phyloP scores from a whole-genome alignment of 176 grass and related monocot species.

The Aegilops speltoides region DNA sequence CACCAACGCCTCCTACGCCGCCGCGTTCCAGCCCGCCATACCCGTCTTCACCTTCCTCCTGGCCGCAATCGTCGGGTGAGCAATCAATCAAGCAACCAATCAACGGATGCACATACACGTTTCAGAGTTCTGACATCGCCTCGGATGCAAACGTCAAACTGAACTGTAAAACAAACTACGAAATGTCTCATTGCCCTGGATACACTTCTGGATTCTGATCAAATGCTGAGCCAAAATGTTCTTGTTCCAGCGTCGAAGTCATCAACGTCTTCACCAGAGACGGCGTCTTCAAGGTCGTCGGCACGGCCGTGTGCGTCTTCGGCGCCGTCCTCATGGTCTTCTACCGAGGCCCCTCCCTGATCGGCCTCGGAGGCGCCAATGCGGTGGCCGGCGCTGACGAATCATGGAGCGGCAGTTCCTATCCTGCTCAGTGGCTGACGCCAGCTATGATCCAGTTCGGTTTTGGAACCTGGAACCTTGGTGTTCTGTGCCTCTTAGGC shows the following conservation, averaged over 20 bases:
- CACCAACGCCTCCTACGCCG: constrained; percentile 87
- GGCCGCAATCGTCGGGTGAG: constrained; percentile 59
- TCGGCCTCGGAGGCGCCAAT: constrained; percentile 42
- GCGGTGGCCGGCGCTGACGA: background rate
- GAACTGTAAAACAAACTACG: background rate
- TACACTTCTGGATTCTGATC: background rate
- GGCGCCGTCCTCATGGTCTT: constrained; percentile 77
- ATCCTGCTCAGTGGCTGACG: constrained; percentile 37
- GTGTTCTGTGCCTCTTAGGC: constrained; percentile 76
- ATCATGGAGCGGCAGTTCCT: constrained; percentile 32
- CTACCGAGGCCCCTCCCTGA: constrained; percentile 71
- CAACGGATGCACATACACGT: background rate
- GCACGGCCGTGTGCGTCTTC: constrained; percentile 69
- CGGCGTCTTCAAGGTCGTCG: constrained; percentile 60
- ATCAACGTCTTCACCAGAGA: constrained; percentile 67
- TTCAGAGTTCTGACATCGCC: background rate
- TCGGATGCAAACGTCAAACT: background rate
- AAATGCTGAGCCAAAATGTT: background rate
- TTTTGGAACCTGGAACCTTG: constrained; percentile 61
- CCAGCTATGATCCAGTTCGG: constrained; percentile 23
- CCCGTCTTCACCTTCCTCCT: constrained; percentile 87
- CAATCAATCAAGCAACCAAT: background rate
- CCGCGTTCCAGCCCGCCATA: constrained; percentile 91
- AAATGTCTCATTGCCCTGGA: background rate
- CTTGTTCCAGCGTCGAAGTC: constrained; percentile 48